These are phyloP conservation scores for Rhizopogon sp. DNA, from an alignment of 768 basidiomycete genomes.

Conservation along the genomic window DNA sequence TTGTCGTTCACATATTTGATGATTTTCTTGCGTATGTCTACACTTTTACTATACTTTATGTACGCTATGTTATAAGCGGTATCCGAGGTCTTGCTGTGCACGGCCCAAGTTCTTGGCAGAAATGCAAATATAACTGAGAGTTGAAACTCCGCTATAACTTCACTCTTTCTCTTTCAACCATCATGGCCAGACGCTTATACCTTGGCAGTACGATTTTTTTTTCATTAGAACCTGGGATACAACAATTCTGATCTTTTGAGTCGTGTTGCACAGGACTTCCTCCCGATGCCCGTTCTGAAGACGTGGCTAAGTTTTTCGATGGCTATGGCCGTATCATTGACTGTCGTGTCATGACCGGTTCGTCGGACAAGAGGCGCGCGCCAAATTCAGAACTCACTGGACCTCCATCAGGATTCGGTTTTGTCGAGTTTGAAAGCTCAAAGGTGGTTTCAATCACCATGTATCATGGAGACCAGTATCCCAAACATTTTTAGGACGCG, in stretches of 20 bases:
- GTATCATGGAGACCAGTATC: constrained; percentile 1
- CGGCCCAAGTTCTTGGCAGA: constrained; percentile 23
- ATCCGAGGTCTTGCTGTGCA: constrained; percentile 22
- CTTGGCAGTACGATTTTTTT: constrained; percentile 61
- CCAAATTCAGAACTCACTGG: constrained; percentile 16
- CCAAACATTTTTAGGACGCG: constrained; percentile 61
- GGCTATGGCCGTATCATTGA: constrained; percentile 86
- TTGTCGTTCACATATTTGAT: not conserved
- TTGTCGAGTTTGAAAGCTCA: constrained; percentile 90
- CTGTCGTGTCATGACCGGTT: constrained; percentile 93
- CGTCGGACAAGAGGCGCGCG: constrained; percentile 21
- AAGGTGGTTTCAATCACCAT: constrained; percentile 39
- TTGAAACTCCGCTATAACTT: constrained; percentile 27
- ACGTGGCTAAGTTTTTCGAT: constrained; percentile 86
- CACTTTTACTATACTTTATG: constrained; percentile 5
- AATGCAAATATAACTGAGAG: constrained; percentile 1
- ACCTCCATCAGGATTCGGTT: constrained; percentile 72
- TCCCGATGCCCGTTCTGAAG: constrained; percentile 75
- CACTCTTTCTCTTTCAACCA: constrained; percentile 27
- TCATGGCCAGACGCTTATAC: constrained; percentile 81
- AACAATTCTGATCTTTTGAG: not conserved
- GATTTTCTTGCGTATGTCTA: not conserved
- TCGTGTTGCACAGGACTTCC: constrained; percentile 56
- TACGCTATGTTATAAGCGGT: constrained; percentile 5
- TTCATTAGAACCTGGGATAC: constrained; percentile 2